Evolutionary conservation across 2,329 filamentous ascomycete species (phyloP), one percentile per base, ranked within the genome.

Genomic region (Hymenoscyphus scutula): DNA sequence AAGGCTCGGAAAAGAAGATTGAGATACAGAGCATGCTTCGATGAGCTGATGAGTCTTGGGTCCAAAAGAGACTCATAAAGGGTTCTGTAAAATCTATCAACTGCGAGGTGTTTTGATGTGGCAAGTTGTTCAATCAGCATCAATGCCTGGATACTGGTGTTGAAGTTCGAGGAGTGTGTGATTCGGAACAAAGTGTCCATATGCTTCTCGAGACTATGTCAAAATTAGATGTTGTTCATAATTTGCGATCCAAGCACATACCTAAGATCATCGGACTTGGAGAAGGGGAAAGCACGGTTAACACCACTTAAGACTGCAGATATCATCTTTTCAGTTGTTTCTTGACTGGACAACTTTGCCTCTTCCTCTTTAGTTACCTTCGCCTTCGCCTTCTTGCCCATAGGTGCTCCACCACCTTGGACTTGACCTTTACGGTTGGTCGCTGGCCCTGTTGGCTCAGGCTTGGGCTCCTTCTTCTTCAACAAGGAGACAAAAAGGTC

Each of bases 141-240:
- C 67, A 99, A 84, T 37, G 95, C 94, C 77, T 99, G 95, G 41
- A 99, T 91, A 74, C 92, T 95, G 0, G 95, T 99, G 78, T 98
- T 99, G 83, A 99, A 98, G 76, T 99, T 99, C 62, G 94, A 92
- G 0, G 94, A 98, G 77, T 99, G 95, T 0, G 95, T 96, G 71
- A 99, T 95, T 71, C 87, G 89, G 83, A 97, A 99, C 29, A 99
- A 83, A 2, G 94, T 97, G 74, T 98, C 90, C 62, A 99, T 85
- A 73, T 99, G 94, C 63, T 89, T 87, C 72, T 96, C 91, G 68
- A 98, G 85, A 27, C 87, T 90, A 67, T 51, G 62, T 41, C 30
- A 38, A 23, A 60, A 60, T 59, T 73, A 71, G 70, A 72, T 69
- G 67, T 53, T 56, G 7, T 58, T 32, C 13, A 5, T 51, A 8